These are phyloP conservation scores for Fusarium odoratissimum DNA, from an alignment of 2,329 filamentous ascomycete species.

Conservation along the genomic window DNA sequence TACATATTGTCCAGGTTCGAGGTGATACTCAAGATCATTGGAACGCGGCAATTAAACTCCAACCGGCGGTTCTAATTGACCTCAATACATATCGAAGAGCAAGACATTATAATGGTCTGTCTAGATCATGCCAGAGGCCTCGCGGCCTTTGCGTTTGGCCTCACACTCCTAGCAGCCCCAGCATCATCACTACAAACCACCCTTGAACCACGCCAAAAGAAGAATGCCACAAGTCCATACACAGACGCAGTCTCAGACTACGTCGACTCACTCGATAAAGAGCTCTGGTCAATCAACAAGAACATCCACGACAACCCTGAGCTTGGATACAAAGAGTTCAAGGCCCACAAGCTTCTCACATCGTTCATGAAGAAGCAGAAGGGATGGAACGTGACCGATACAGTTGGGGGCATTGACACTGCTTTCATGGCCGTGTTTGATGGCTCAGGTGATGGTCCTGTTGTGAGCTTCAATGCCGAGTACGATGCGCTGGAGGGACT, in stretches of 20 bases:
- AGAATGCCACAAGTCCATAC: constrained; percentile 25
- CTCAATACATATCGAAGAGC: rapidly evolving
- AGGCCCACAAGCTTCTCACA: constrained; percentile 56
- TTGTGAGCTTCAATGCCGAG: constrained; percentile 57
- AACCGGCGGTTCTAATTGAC: rapidly evolving
- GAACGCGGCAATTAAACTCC: rapidly evolving
- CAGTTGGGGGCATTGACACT: constrained; percentile 56
- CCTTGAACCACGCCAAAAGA: constrained; percentile 20
- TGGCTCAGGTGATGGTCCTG: constrained; percentile 51
- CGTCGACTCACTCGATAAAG: constrained; percentile 29
- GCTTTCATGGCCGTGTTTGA: constrained; percentile 57
- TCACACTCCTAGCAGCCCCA: constrained; percentile 2
- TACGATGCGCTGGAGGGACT: constrained; percentile 42
- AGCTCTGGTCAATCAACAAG: constrained; percentile 50
- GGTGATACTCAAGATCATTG: neutral
- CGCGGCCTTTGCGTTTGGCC: constrained; percentile 1
- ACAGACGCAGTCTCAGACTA: constrained; percentile 25
- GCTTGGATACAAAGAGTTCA: constrained; percentile 56
- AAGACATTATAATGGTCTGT: constrained; percentile 11
- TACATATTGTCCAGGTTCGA: neutral
- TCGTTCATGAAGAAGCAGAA: constrained; percentile 50
- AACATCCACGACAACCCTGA: constrained; percentile 59
- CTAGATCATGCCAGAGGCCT: constrained; percentile 3
- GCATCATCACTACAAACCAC: neutral
- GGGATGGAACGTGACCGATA: constrained; percentile 54